phyloP scores from a whole-genome alignment of 108 stramenopile genomes.

The Skeletonema tropicum region DNA sequence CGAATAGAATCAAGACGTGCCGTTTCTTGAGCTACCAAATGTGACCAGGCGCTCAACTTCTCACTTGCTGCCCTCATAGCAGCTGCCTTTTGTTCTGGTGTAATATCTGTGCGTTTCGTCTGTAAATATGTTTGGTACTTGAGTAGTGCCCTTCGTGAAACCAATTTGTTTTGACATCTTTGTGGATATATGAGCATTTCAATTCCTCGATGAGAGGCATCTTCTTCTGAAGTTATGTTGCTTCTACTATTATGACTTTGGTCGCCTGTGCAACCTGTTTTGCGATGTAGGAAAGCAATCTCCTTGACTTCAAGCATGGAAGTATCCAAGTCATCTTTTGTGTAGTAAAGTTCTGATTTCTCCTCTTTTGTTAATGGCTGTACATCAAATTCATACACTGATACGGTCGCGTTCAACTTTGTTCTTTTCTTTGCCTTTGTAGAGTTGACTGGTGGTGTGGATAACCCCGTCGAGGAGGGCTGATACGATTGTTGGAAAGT shows the following conservation, averaged over 20 bases:
- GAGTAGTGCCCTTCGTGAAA: constrained; percentile 2
- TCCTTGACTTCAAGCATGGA: constrained; percentile 1
- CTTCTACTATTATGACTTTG: too few relatives aligned
- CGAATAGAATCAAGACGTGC: constrained; percentile 10
- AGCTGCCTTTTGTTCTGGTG: neutral
- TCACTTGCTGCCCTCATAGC: constrained; percentile 10
- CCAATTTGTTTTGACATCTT: constrained; percentile 1
- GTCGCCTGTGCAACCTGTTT: neutral
- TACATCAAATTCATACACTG: constrained; percentile 5
- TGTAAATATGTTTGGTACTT: constrained; percentile 19
- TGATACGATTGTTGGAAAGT: neutral
- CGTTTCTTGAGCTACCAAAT: constrained; percentile 16
- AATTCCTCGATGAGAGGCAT: constrained; percentile 13
- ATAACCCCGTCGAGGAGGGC: neutral
- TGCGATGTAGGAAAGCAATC: neutral
- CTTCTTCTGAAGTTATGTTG: neutral
- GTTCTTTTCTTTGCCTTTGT: constrained; percentile 6
- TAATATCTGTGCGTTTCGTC: neutral
- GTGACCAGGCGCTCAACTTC: constrained; percentile 29
- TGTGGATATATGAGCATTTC: constrained; percentile 9
- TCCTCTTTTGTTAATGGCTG: constrained; percentile 4
- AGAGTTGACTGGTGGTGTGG: neutral
- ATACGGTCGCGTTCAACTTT: constrained; percentile 7
- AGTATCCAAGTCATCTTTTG: constrained; percentile 1
- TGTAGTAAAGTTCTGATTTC: constrained; percentile 17